Percentiles rank a stretch among this genome's conserved stretches.
These are phyloP conservation scores for Arthrinium phaeospermum DNA, from an alignment of 2,329 filamentous ascomycete genomes.

Conservation along the genomic window DNA sequence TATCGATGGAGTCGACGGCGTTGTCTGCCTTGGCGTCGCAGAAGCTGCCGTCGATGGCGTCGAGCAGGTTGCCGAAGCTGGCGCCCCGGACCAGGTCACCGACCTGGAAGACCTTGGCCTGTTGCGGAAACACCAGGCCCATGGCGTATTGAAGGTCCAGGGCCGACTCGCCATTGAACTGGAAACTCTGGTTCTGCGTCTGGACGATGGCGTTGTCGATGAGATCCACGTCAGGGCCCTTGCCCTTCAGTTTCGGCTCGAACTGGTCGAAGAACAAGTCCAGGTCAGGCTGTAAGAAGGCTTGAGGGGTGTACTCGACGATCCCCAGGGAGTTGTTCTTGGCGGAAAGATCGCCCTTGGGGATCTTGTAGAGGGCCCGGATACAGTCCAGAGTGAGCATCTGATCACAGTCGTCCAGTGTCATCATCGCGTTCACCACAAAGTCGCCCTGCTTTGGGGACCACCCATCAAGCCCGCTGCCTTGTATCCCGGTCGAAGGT, in stretches of 20 bases:
- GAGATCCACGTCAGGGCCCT: slow-evolving; percentile 42
- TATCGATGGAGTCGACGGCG: slow-evolving; percentile 43
- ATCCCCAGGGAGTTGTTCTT: slow-evolving; percentile 57
- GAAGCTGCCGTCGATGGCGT: slow-evolving; percentile 51
- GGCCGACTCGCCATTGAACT: slow-evolving; percentile 55
- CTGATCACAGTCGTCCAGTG: slow-evolving; percentile 51
- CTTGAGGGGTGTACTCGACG: slow-evolving; percentile 60
- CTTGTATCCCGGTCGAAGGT: slow-evolving; percentile 36
- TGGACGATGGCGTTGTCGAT: slow-evolving; percentile 44
- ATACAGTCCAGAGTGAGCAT: slow-evolving; percentile 64
- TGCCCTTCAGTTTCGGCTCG: slow-evolving; percentile 45
- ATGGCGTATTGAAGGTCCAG: slow-evolving; percentile 63
- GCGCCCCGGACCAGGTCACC: slow-evolving; percentile 44
- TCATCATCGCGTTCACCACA: slow-evolving; percentile 38
- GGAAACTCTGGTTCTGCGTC: slow-evolving; percentile 42
- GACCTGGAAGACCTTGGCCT: slow-evolving; percentile 53
- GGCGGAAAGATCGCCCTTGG: slow-evolving; percentile 37
- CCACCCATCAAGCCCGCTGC: slow-evolving; percentile 32
- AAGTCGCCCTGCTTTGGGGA: slow-evolving; percentile 39
- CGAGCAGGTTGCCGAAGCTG: slow-evolving; percentile 49
- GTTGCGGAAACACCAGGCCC: slow-evolving; percentile 57
- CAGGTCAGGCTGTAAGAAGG: slow-evolving; percentile 56
- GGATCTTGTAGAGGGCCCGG: slow-evolving; percentile 52
- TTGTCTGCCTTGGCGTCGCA: slow-evolving; percentile 51
- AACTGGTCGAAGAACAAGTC: slow-evolving; percentile 55